A percentile compares a stretch with the other conserved stretches of the same genome.
These are phyloP conservation scores for Astrephomene gubernaculifera DNA, from an alignment of 139 green algal species.

Conservation along the genomic window DNA sequence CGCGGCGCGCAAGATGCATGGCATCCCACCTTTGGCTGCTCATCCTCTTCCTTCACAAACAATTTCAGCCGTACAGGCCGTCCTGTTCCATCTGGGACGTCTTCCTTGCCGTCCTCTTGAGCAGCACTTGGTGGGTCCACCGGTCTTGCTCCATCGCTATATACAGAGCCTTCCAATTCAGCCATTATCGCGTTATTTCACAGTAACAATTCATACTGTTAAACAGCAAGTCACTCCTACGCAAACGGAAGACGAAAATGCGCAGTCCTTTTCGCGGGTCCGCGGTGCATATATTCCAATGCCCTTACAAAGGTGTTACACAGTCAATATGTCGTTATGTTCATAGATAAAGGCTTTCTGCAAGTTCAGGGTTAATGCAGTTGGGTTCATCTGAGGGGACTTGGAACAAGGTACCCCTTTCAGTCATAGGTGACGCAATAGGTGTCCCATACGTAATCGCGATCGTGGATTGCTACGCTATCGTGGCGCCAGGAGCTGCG, in stretches of 20 bases:
- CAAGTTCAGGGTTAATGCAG: not conserved
- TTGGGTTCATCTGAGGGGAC: constrained; percentile 31
- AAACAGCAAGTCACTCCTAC: not conserved
- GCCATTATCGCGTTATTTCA: not conserved
- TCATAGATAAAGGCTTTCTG: not conserved
- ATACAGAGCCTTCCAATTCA: no score
- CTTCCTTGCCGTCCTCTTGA: not conserved
- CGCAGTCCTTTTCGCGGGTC: not conserved
- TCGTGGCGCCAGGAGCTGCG: no score
- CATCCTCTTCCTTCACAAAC: constrained; percentile 20
- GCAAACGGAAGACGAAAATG: not conserved
- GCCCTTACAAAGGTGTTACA: not conserved
- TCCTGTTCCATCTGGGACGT: not conserved
- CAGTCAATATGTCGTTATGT: not conserved
- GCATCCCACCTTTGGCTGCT: not conserved
- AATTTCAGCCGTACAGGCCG: not conserved
- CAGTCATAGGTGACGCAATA: no score
- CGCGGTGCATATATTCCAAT: not conserved
- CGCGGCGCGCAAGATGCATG: not conserved
- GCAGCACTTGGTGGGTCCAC: not conserved
- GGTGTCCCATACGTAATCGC: no score
- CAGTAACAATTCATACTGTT: not conserved
- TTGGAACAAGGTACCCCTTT: no score
- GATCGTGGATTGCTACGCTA: no score
- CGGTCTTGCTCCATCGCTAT: no score